A percentile compares a stretch with the other conserved stretches of the same genome.
These are phyloP conservation scores for Venturia asperata DNA, from an alignment of 2,329 filamentous ascomycete genomes.

Conservation along the genomic window DNA sequence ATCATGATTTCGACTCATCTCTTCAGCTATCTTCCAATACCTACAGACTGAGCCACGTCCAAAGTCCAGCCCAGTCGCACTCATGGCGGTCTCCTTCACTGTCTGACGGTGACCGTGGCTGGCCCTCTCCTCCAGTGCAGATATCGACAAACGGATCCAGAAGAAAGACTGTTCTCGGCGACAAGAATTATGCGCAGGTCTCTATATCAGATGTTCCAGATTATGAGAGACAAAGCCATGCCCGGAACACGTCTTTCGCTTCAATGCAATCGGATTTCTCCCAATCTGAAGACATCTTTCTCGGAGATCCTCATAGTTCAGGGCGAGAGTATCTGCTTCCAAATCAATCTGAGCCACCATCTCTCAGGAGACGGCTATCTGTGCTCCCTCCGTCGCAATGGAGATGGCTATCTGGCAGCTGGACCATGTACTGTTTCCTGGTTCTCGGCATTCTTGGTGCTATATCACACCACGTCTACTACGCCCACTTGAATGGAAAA, in stretches of 20 bases:
- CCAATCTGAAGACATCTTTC: neutral
- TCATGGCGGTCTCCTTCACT: neutral
- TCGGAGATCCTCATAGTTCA: neutral
- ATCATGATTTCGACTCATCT: neutral
- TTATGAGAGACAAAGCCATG: neutral
- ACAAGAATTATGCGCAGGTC: neutral
- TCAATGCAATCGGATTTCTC: neutral
- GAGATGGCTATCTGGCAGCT: conserved; percentile 3
- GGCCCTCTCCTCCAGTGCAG: neutral
- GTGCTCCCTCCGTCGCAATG: conserved; percentile 1
- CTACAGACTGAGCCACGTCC: neutral
- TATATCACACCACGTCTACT: conserved; percentile 32
- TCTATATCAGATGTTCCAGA: neutral
- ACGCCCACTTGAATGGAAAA: conserved; percentile 28
- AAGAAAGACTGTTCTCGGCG: neutral
- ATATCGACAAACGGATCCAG: neutral
- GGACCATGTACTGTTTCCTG: conserved; percentile 24
- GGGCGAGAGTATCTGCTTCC: neutral
- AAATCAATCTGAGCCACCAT: neutral
- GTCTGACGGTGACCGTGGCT: neutral
- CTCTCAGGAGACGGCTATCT: neutral
- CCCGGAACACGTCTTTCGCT: neutral
- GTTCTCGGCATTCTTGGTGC: conserved; percentile 28
- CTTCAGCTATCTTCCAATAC: neutral
- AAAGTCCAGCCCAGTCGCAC: neutral